Conservation (phyloP, 2,329 filamentous ascomycete genomes). For the Hypoxylon sp. region DNA sequence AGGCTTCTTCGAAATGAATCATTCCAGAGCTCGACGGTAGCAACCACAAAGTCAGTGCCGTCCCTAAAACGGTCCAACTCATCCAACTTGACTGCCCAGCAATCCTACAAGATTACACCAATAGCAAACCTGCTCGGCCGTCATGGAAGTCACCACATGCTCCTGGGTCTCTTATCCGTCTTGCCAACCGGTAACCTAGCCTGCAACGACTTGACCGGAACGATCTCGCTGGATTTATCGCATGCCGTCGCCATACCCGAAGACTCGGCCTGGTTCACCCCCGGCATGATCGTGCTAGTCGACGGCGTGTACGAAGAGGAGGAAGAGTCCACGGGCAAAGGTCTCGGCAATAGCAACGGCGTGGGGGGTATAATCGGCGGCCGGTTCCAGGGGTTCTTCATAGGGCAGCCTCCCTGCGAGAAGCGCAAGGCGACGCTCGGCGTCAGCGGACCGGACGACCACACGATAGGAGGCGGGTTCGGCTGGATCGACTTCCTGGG, state of each 20-base stretch:
- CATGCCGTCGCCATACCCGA: constrained; percentile 84
- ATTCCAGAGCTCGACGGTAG: constrained; percentile 84
- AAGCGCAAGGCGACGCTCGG: constrained; percentile 81
- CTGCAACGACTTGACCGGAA: constrained; percentile 86
- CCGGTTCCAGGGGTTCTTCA: constrained; percentile 86
- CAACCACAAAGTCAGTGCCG: constrained; percentile 62
- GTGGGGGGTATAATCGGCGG: constrained; percentile 93
- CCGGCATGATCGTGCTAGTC: constrained; percentile 94
- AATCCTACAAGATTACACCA: constrained; percentile 86
- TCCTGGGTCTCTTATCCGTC: constrained; percentile 82
- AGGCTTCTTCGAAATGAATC: constrained; percentile 90
- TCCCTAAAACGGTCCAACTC: constrained; percentile 67
- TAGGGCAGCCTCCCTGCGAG: constrained; percentile 92
- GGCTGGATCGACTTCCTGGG: constrained; percentile 98
- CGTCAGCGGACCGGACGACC: constrained; percentile 66
- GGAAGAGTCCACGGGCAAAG: constrained; percentile 72
- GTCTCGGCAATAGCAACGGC: constrained; percentile 78
- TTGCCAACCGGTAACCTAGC: constrained; percentile 83
- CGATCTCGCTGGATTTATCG: constrained; percentile 82
- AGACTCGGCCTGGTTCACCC: constrained; percentile 89
- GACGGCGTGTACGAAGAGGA: constrained; percentile 98
- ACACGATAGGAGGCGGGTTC: constrained; percentile 80
- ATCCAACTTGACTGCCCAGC: constrained; percentile 59
- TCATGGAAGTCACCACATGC: constrained; percentile 82
- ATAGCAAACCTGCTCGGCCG: constrained; percentile 80